Evolutionary conservation across 2,329 filamentous ascomycete species (phyloP).

Genomic region (Hypoxylon sp.): DNA sequence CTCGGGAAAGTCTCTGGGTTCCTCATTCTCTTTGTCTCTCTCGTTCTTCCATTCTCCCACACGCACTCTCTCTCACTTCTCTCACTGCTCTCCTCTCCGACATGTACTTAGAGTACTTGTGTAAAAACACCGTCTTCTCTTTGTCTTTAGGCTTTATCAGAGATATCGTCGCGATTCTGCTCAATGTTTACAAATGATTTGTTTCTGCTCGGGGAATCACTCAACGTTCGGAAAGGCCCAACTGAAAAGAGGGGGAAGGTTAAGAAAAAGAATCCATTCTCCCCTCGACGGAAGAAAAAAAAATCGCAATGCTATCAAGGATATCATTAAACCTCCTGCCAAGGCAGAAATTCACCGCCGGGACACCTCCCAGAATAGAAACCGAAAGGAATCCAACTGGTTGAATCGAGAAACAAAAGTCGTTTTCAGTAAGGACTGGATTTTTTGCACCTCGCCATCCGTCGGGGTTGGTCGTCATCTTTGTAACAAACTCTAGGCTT

Average conservation of each 20-base stretch:
- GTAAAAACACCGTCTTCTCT: not conserved
- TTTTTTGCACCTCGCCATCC: not conserved
- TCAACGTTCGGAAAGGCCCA: not conserved
- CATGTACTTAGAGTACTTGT: not conserved
- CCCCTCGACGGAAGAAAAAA: constrained; percentile 5
- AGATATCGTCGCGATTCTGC: not conserved
- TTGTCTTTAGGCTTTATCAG: not conserved
- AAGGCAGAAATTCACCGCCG: constrained; percentile 36
- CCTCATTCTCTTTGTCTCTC: not conserved
- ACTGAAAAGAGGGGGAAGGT: not conserved
- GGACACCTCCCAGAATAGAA: constrained; percentile 37
- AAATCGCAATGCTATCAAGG: constrained; percentile 42
- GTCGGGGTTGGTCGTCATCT: constrained; percentile 23
- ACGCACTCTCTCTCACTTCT: not conserved
- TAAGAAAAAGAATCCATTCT: not conserved
- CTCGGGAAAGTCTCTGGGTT: not conserved
- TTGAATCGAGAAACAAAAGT: constrained; percentile 10
- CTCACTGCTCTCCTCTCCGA: not conserved
- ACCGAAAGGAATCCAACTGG: constrained; percentile 37
- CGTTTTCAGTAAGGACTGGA: not conserved
- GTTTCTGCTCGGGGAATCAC: not conserved
- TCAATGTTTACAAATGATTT: not conserved
- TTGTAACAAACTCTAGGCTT: constrained; percentile 25
- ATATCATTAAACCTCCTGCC: constrained; percentile 46
- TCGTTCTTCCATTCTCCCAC: not conserved